Percentiles rank a stretch among this genome's conserved stretches.
Conservation (phyloP, 129 eudicot genomes). For the Flaveria linearis region DNA sequence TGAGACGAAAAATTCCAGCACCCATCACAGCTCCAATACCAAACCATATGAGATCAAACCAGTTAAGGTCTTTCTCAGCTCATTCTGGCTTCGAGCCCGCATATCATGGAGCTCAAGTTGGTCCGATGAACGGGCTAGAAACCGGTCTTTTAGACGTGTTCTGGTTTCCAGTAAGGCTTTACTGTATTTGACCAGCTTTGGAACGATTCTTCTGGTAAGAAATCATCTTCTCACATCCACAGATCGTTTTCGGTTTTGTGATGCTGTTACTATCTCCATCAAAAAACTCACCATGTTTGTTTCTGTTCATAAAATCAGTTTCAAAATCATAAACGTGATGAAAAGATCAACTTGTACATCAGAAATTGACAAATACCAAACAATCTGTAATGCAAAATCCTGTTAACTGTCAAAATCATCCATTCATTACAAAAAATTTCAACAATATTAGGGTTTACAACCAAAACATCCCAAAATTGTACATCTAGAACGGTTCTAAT, state of each 20-base stretch:
- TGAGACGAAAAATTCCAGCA: constrained; percentile 82
- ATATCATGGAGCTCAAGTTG: constrained; percentile 53
- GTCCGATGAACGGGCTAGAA: constrained; percentile 59
- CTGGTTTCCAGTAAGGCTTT: constrained; percentile 51
- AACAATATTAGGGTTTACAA: neutral
- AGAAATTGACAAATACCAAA: neutral
- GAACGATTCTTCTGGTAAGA: constrained; percentile 79
- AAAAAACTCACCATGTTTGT: constrained; percentile 31
- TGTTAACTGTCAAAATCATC: neutral
- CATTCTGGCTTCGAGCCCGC: constrained; percentile 52
- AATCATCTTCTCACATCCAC: constrained; percentile 59
- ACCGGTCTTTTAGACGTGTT: constrained; percentile 56
- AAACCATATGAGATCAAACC: constrained; percentile 83
- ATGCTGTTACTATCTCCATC: constrained; percentile 31
- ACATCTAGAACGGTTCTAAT: neutral
- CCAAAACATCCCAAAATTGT: neutral
- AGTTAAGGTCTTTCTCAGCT: constrained; percentile 60
- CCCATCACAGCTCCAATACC: constrained; percentile 77
- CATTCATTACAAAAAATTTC: neutral
- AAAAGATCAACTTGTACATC: neutral
- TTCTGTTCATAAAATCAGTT: constrained; percentile 27
- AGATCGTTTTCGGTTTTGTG: constrained; percentile 35
- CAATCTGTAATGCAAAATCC: neutral
- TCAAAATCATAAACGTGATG: neutral
- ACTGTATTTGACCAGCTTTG: constrained; percentile 63